Base-by-base conservation (phyloP, 2,329 filamentous ascomycete species). In the Aureobasidium sp. region DNA sequence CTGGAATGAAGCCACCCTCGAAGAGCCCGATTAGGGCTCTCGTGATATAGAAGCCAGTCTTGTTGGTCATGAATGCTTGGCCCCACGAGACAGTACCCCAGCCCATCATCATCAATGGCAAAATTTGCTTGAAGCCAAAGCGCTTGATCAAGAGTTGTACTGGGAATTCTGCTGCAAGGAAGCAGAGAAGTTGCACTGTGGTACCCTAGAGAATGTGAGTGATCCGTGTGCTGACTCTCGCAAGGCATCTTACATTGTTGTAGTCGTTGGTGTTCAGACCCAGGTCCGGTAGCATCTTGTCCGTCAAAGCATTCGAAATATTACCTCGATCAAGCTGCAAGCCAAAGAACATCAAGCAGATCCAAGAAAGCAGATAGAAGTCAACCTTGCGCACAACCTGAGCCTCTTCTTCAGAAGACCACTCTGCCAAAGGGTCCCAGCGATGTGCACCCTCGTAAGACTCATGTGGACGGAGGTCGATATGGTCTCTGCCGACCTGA, bases 151-250 rank as follows among this genome's bases (percentile, higher is more conserved):
- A 32, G 24, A 66, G 47, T 53, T 66, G 65, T 2, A 65, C 62
- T 2, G 65, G 65, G 26, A 66, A 65, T 26, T 66, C 65, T 29
- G 63, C 60, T 2, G 26, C 24, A 13, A 62, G 60, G 26, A 62
- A 62, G 37, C 60, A 62, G n/a, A 62, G 6, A n/a, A 62, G 60
- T 20, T 62, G 60, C 12, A 64, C 24, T 53, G 39, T 39, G 55
- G 64, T 47, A 46, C 63, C 39, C 57, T 62, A 26, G 13, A 20
- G 67, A 0, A 66, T 67, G 27, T 70, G 65, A 9, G 70, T 67
- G 20, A 20, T 20, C 20, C 20, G 47, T 13, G 17, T 26, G 17
- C 10, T 17, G 2, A 46, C n/a, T 55, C 34, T 29, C 20, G 2
- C 13, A 43, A 12, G 44, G 27, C 39, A 24, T 24, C 59, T 48